A percentile compares a stretch with the other conserved stretches of the same genome.
These are phyloP conservation scores for Taxillus chinensis DNA, from an alignment of 164 flowering plant species.

Conservation along the genomic window DNA sequence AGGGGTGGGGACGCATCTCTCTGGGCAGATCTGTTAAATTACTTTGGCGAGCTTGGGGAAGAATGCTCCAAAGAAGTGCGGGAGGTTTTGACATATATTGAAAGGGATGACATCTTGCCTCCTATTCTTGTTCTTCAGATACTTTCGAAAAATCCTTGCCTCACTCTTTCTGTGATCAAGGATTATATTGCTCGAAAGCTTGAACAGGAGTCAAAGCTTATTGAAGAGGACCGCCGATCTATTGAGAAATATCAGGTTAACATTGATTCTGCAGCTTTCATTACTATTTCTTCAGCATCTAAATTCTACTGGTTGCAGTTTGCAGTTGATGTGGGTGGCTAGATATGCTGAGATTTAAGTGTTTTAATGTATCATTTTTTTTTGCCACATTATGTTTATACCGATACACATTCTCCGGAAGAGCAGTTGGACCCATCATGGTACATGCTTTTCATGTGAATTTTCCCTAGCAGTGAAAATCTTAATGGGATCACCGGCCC, in stretches of 20 bases:
- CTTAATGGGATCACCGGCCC: too few relatives aligned
- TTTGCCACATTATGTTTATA: too few relatives aligned
- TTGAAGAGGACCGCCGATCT: slow-evolving; percentile 80
- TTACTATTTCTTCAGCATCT: too few relatives aligned
- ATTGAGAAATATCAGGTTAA: slow-evolving; percentile 93
- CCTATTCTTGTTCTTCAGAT: slow-evolving; percentile 91
- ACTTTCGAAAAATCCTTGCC: slow-evolving; percentile 81
- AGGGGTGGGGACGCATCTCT: slow-evolving; percentile 91
- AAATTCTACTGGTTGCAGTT: too few relatives aligned
- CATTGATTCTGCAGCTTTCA: background rate
- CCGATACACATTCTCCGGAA: too few relatives aligned
- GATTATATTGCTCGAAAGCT: slow-evolving; percentile 95
- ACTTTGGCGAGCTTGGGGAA: slow-evolving; percentile 99
- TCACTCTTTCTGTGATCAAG: slow-evolving; percentile 88
- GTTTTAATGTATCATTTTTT: too few relatives aligned
- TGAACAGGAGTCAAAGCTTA: slow-evolving; percentile 86
- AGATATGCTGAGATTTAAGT: too few relatives aligned
- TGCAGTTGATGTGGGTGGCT: too few relatives aligned
- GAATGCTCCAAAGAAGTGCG: slow-evolving; percentile 96
- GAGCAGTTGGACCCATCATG: too few relatives aligned
- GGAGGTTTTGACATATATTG: slow-evolving; percentile 83
- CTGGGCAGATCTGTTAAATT: slow-evolving; percentile 87
- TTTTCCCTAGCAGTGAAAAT: too few relatives aligned
- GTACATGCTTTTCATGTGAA: too few relatives aligned
- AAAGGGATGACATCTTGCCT: slow-evolving; percentile 92